A percentile compares a stretch with the other conserved stretches of the same genome.
Conservation (phyloP, 768 basidiomycete species). For the Phanerochaete carnosa region DNA sequence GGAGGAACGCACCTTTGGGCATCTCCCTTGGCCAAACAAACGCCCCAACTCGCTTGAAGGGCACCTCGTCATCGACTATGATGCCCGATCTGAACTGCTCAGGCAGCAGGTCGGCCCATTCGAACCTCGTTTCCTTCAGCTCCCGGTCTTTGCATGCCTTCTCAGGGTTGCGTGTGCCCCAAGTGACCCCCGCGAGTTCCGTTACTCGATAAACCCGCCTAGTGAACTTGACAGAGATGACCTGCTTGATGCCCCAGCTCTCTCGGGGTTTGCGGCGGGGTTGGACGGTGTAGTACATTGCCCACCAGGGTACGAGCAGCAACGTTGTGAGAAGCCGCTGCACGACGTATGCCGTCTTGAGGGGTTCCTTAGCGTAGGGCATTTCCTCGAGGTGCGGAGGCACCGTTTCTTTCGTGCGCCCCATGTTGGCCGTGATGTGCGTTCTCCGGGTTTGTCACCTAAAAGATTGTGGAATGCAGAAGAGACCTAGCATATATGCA, state of each 20-base stretch:
- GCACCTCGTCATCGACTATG: constrained; percentile 35
- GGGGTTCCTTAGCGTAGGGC: constrained; percentile 41
- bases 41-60: constrained; percentile 42
- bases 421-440: not conserved
- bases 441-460: not conserved
- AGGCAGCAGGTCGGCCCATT: constrained; percentile 45
- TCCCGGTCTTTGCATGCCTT: constrained; percentile 27
- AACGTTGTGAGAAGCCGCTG: constrained; percentile 48
- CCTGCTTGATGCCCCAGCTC: constrained; percentile 48
- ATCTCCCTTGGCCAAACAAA: constrained; percentile 44
- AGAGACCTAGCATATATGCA: not conserved
- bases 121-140: constrained; percentile 45
- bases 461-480: not conserved
- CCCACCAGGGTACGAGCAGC: constrained; percentile 44
- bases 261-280: constrained; percentile 44
- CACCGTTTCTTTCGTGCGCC: not conserved
- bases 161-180: constrained; percentile 46
- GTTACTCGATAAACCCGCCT: constrained; percentile 51
- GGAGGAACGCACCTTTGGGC: constrained; percentile 16
- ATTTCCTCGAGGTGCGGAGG: constrained; percentile 38
- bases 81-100: constrained; percentile 39
- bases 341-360: constrained; percentile 44
- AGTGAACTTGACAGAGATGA: constrained; percentile 49
- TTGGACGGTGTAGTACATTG: constrained; percentile 38
- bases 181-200: constrained; percentile 54